A percentile compares a stretch with the other conserved stretches of the same genome.
Evolutionary conservation across 306 rosid genomes (phyloP).

Genomic region (Lathyrus aphaca): DNA sequence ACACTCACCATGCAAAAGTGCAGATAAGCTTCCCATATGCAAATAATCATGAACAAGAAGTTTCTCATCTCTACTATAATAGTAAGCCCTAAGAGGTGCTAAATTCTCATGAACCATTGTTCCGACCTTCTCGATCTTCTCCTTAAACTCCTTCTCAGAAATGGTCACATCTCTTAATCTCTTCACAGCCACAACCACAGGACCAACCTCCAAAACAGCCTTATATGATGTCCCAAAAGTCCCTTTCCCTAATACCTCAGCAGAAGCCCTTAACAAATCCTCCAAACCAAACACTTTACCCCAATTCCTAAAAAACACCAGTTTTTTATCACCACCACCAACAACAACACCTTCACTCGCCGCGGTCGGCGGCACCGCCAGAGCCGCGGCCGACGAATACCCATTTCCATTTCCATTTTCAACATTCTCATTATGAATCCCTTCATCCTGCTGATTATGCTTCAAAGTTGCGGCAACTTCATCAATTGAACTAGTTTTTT

Average conservation of each 20-base stretch:
- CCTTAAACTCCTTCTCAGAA: slow-evolving; percentile 63
- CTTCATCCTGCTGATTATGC: slow-evolving; percentile 35
- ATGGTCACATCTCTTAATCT: slow-evolving; percentile 63
- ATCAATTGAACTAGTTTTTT: slow-evolving; percentile 50
- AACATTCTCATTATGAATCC: slow-evolving; percentile 48
- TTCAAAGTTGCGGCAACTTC: slow-evolving; percentile 36
- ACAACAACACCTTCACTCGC: slow-evolving; percentile 16
- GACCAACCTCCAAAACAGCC: slow-evolving; percentile 65
- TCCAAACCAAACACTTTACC: slow-evolving; percentile 62
- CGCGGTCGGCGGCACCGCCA: slow-evolving; percentile 32
- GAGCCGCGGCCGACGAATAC: slow-evolving; percentile 36
- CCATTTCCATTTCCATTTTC: slow-evolving; percentile 43
- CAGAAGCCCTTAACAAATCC: slow-evolving; percentile 77
- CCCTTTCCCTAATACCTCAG: slow-evolving; percentile 77
- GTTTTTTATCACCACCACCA: slow-evolving; percentile 46
- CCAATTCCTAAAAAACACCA: slow-evolving; percentile 57
- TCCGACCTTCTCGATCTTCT: slow-evolving; percentile 64
- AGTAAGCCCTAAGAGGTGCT: slow-evolving; percentile 73
- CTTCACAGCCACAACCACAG: slow-evolving; percentile 68
- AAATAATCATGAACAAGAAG: slow-evolving; percentile 76
- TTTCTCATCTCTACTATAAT: slow-evolving; percentile 68
- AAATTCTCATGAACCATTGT: slow-evolving; percentile 65
- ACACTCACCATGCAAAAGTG: slow-evolving; percentile 65
- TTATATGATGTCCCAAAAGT: slow-evolving; percentile 70
- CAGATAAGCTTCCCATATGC: slow-evolving; percentile 75